A percentile compares a stretch with the other conserved stretches of the same genome.
phyloP scores from a whole-genome alignment of 108 stramenopile species.

The Cyclotella cryptica region DNA sequence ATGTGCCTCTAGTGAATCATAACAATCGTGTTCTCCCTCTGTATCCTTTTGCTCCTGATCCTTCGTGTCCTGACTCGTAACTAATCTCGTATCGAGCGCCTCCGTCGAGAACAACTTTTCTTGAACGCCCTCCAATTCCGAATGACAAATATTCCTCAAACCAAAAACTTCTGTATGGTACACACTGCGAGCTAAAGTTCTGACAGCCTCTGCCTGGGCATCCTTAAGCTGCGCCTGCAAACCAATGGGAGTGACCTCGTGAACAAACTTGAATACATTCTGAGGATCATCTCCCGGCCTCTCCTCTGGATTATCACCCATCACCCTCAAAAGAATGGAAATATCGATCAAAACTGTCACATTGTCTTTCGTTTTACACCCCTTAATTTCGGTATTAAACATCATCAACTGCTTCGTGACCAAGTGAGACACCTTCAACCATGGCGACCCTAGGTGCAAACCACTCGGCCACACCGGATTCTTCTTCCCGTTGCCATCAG shows the following conservation, averaged over 20 bases:
- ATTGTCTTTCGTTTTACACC: constrained; percentile 61
- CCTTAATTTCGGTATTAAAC: constrained; percentile 56
- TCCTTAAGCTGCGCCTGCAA: constrained; percentile 53
- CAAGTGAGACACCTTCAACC: constrained; percentile 59
- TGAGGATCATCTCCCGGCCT: constrained; percentile 51
- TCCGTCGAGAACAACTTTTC: constrained; percentile 33
- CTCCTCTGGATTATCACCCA: constrained; percentile 48
- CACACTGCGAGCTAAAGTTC: constrained; percentile 55
- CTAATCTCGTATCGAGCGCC: constrained; percentile 10
- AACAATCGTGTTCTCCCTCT: constrained; percentile 43
- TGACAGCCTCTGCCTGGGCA: constrained; percentile 50
- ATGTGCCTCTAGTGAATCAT: constrained; percentile 35
- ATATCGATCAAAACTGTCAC: constrained; percentile 59
- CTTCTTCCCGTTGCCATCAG: constrained; percentile 23
- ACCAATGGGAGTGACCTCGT: constrained; percentile 62
- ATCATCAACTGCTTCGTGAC: constrained; percentile 58
- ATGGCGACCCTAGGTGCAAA: constrained; percentile 56
- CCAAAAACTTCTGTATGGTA: constrained; percentile 66
- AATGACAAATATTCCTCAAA: constrained; percentile 35
- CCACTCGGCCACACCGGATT: constrained; percentile 60
- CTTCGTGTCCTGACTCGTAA: not conserved
- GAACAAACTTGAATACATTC: constrained; percentile 60
- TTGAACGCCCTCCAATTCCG: constrained; percentile 12
- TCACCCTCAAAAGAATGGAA: constrained; percentile 56
- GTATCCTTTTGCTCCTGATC: constrained; percentile 29